Evolutionary conservation across 2,329 filamentous ascomycete species (phyloP), one percentile per base, ranked within the genome.

Genomic region (Hymenotorrendiella dingleyae): DNA sequence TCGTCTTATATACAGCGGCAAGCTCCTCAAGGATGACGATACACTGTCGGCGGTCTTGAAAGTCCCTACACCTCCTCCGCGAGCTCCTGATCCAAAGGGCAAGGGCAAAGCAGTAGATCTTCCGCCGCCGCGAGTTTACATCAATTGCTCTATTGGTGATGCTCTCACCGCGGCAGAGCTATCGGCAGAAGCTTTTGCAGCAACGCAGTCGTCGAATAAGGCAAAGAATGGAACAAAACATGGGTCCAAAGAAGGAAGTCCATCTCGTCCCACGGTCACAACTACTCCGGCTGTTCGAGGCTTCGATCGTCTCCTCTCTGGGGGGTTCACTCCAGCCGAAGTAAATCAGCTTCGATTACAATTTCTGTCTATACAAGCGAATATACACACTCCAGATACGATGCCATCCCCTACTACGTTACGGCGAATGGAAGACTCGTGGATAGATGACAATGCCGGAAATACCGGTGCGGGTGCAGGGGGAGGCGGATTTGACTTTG

Each of bases 111-210:
- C 75, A 1, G 62, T 82, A 4, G 68, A 70, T 6, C 63, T 64
- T 7, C 58, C 62, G 11, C 62, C 67, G 23, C 51, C 65, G 1
- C 75, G 84, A 33, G 77, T 94, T 57, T 96, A 94, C 63, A 83
- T 97, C 48, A 94, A 94, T 69, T 97, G 91, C 72, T 91, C 87
- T 50, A 86, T 97, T 45, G 89, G 89, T 42, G 81, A 86, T 62
- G 70, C 76, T 20, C 74, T 97, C 10, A 76, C 83, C 0, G 61
- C 75, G 10, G 60, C 70, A 1, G 88, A 95, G 45, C 75, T 97
- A 17, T 73, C 72, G 1, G 73, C 71, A 11, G 90, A 95, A 67
- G 66, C 66, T 9, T 64, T 71, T 12, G 58, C 56, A 33, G 57
- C 58, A 20, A 38, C 49, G 17, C 49, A 32, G 14, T 49, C 49